Conservation (phyloP, 805 yeast genomes). For the Ogataea chonburiensis region DNA sequence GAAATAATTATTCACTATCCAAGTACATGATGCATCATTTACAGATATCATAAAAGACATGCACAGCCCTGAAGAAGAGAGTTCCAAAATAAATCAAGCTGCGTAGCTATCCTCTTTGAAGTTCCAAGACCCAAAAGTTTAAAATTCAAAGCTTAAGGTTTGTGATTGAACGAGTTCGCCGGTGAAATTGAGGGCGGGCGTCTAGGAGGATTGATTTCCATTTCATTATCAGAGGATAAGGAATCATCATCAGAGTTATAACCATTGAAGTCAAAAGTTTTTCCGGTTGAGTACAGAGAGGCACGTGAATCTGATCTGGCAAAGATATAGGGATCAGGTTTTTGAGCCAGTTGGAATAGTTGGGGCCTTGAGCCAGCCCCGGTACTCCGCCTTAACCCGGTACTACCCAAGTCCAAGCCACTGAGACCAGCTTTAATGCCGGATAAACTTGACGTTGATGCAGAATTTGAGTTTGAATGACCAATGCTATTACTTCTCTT, state of each 20-base stretch:
- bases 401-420: conserved; percentile 31
- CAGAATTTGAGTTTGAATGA: conserved; percentile 13
- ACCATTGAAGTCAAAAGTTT: conserved; percentile 37
- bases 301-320: conserved; percentile 11
- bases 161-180: conserved; percentile 5
- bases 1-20: too few species aligned
- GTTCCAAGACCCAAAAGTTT: too few species aligned
- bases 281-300: conserved; percentile 15
- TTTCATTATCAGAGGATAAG: conserved; percentile 27
- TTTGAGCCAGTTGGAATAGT: conserved; percentile 24
- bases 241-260: conserved; percentile 36
- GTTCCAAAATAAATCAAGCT: too few species aligned
- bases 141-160: background rate
- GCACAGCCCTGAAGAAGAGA: too few species aligned
- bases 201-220: conserved; percentile 20
- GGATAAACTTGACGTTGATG: conserved; percentile 21
- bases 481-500: conserved; percentile 23
- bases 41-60: too few species aligned
- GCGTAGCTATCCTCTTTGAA: too few species aligned
- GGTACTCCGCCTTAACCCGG: conserved; percentile 30
- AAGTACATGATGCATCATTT: too few species aligned
- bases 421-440: conserved; percentile 33
- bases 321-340: conserved; percentile 31
- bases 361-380: conserved; percentile 34
- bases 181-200: conserved; percentile 13